Percentiles rank a stretch among this genome's conserved stretches.
Conservation (phyloP, 495 filamentous ascomycete genomes). For the Mytilinidion resinicola region DNA sequence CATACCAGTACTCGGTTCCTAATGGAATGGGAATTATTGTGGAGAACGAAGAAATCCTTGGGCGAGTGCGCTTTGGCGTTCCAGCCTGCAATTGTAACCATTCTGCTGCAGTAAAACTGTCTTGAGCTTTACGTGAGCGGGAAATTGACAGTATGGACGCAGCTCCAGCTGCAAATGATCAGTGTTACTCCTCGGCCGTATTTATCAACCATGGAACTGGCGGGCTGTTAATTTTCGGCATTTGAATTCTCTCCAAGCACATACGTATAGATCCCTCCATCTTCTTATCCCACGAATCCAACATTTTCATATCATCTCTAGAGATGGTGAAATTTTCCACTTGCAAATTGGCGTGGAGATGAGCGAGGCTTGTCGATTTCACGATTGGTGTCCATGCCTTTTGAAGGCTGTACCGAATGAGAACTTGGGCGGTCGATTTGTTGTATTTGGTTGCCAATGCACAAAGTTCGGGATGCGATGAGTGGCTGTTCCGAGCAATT, state of each 20-base stretch:
- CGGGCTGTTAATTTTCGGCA: neutral
- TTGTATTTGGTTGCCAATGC: slow-evolving; percentile 48
- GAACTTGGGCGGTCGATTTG: slow-evolving; percentile 36
- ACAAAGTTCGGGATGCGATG: slow-evolving; percentile 48
- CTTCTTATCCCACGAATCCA: slow-evolving; percentile 35
- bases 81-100: neutral
- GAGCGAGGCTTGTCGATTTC: slow-evolving; percentile 42
- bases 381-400: slow-evolving; percentile 44
- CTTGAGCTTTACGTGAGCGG: neutral
- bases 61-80: neutral
- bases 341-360: slow-evolving; percentile 43
- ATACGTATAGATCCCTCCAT: slow-evolving; percentile 19
- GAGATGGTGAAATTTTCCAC: slow-evolving; percentile 42
- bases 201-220: neutral
- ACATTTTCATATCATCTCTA: slow-evolving; percentile 38
- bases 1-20: neutral
- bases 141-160: neutral
- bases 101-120: neutral
- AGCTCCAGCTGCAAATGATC: neutral
- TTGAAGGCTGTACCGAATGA: slow-evolving; percentile 42
- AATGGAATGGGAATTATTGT: neutral
- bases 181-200: neutral
- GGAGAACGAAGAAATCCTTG: neutral
- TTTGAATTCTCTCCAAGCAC: neutral
- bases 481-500: slow-evolving; percentile 54